phyloP scores from a whole-genome alignment of 176 grass and related monocot species.

The Urochloa ruziziensis region DNA sequence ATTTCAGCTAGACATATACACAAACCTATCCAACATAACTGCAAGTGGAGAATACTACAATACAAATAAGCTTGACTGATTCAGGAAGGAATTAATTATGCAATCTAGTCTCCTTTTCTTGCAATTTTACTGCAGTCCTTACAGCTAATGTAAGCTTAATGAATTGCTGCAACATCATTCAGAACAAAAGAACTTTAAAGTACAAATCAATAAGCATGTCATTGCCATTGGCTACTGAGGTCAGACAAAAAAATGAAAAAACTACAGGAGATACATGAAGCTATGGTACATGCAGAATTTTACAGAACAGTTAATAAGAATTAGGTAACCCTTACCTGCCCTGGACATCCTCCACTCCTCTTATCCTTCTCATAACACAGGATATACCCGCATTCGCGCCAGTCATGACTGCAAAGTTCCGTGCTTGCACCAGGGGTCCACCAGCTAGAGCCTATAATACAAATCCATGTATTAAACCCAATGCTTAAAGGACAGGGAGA shows the following conservation, averaged over 20 bases:
- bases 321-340: slow-evolving; percentile 52
- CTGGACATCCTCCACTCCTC: slow-evolving; percentile 94
- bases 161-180: neutral
- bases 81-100: neutral
- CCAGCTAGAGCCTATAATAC: slow-evolving; percentile 78
- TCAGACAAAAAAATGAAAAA: no score
- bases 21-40: neutral
- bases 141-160: neutral
- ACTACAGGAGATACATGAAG: neutral
- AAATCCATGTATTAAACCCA: neutral
- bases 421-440: slow-evolving; percentile 86
- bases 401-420: slow-evolving; percentile 99
- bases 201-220: neutral
- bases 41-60: neutral
- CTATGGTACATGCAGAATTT: neutral
- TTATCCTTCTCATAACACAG: slow-evolving; percentile 90
- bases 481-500: neutral
- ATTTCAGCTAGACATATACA: neutral
- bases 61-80: neutral
- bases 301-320: slow-evolving; percentile 8
- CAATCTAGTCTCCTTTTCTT: neutral
- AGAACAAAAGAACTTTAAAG: neutral
- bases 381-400: slow-evolving; percentile 94
- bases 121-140: neutral
- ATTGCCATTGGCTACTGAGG: neutral